phyloP scores from a whole-genome alignment of 345 rosid genomes.

The Schrenkiella parvula region DNA sequence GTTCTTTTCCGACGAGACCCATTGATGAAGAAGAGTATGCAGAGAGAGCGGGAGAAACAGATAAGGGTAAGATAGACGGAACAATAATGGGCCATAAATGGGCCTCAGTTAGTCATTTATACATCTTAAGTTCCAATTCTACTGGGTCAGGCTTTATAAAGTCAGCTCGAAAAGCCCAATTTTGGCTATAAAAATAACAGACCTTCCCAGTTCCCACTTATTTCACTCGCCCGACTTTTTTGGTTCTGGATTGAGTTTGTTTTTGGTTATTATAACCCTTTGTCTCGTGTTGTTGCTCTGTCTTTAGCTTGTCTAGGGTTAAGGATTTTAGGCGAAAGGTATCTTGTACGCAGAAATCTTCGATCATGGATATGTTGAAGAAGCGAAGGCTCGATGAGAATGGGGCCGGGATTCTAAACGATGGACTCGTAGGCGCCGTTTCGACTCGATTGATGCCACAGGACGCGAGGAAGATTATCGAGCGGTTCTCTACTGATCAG shows the following conservation, averaged over 20 bases:
- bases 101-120: neutral
- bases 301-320: conserved; percentile 32
- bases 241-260: neutral
- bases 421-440: conserved; percentile 3
- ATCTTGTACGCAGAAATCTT: neutral
- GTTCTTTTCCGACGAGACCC: conserved; percentile 11
- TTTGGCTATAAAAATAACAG: neutral
- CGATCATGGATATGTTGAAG: conserved; percentile 49
- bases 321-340: conserved; percentile 34
- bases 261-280: neutral
- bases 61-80: conserved; percentile 18
- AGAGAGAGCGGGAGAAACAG: conserved; percentile 10
- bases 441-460: conserved; percentile 38
- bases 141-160: neutral
- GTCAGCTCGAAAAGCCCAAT: neutral
- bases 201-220: neutral
- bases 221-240: neutral
- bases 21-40: neutral
- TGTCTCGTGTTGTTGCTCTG: neutral
- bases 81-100: neutral
- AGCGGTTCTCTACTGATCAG: conserved; percentile 56
- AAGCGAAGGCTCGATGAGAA: conserved; percentile 65
- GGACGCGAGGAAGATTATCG: conserved; percentile 62
- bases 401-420: conserved; percentile 30
- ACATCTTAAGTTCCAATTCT: neutral